Evolutionary conservation across 108 stramenopile genomes (phyloP).

Genomic region (Skeletonema tropicum): DNA sequence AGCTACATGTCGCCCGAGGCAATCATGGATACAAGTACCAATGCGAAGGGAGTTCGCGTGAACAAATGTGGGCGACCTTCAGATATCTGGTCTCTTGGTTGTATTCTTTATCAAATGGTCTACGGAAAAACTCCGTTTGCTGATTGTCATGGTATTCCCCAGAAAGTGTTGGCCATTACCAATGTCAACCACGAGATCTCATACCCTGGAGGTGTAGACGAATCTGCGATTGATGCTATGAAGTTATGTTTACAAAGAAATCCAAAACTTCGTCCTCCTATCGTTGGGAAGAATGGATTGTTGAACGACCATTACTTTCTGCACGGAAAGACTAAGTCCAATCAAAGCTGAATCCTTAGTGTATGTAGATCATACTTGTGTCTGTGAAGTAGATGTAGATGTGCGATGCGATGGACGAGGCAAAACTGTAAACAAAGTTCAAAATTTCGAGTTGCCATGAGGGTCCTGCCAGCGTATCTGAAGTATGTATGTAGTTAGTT

Average conservation of each 20-base stretch:
- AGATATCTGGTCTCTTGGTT: constrained; percentile 96
- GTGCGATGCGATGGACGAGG: too few relatives aligned
- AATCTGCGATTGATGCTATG: constrained; percentile 84
- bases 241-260: constrained; percentile 75
- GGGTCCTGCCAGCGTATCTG: too few relatives aligned
- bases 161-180: constrained; percentile 95
- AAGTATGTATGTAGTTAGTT: not conserved
- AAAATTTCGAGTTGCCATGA: too few relatives aligned
- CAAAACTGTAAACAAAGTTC: too few relatives aligned
- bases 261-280: constrained; percentile 77
- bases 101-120: constrained; percentile 98
- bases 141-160: constrained; percentile 85
- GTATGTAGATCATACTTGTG: not conserved
- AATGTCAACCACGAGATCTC: constrained; percentile 83
- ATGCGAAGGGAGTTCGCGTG: constrained; percentile 57
- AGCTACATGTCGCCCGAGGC: constrained; percentile 99
- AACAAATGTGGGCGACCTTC: constrained; percentile 78
- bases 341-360: not conserved
- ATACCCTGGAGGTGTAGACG: constrained; percentile 71
- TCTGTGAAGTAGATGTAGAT: too few relatives aligned
- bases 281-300: constrained; percentile 81
- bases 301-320: constrained; percentile 83
- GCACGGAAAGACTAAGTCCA: constrained; percentile 28
- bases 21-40: constrained; percentile 84
- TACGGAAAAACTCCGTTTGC: constrained; percentile 95